These are phyloP conservation scores for Francoa sonchifolia DNA, from an alignment of 441 rosid species.

Conservation along the genomic window DNA sequence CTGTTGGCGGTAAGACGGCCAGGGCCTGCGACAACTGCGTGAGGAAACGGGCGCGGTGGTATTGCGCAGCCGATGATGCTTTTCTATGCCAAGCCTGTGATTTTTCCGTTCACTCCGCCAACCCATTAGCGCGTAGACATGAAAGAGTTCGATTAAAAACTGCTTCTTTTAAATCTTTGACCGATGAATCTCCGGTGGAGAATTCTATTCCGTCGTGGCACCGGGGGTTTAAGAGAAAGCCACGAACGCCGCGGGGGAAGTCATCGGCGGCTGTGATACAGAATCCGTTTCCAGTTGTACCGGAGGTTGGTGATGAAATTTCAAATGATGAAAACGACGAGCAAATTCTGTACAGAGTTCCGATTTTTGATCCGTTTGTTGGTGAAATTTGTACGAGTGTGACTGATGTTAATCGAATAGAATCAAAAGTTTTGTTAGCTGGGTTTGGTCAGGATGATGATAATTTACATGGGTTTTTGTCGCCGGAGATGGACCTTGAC, in stretches of 20 bases:
- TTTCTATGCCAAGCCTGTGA: constrained; percentile 88
- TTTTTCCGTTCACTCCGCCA: constrained; percentile 70
- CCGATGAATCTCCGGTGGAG: constrained; percentile 1
- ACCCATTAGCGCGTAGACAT: constrained; percentile 71
- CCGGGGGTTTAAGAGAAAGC: constrained; percentile 63
- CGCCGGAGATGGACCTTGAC: constrained; percentile 72
- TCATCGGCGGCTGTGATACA: background rate
- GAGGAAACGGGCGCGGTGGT: constrained; percentile 75
- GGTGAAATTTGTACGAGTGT: constrained; percentile 39
- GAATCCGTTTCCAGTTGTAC: constrained; percentile 36
- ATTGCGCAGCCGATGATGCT: constrained; percentile 93
- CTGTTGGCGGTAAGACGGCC: constrained; percentile 74
- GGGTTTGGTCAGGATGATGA: constrained; percentile 16
- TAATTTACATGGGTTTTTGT: constrained; percentile 36
- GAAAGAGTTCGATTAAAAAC: constrained; percentile 68
- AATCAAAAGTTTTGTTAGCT: constrained; percentile 9
- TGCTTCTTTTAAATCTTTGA: constrained; percentile 26
- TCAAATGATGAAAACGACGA: constrained; percentile 45
- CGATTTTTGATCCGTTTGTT: constrained; percentile 47
- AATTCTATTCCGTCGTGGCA: constrained; percentile 48
- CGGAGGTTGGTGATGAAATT: constrained; percentile 60
- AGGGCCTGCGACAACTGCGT: constrained; percentile 86
- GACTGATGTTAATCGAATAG: constrained; percentile 14
- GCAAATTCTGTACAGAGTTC: constrained; percentile 73
- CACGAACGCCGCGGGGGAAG: constrained; percentile 66